Conservation (phyloP, 169 alveolate genomes). For the Hammondia hammondi region DNA sequence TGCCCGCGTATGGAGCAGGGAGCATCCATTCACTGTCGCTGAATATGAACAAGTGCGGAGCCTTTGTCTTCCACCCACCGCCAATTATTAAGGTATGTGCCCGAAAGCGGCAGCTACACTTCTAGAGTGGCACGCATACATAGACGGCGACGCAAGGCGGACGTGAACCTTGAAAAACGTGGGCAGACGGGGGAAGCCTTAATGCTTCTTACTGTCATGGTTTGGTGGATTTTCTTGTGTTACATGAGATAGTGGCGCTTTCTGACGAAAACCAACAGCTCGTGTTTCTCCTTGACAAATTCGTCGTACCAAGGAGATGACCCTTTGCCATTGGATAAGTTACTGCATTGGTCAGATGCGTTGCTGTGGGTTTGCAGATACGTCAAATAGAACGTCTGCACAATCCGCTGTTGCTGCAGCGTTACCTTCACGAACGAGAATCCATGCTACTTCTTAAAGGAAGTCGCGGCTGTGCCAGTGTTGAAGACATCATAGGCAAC, state of each 20-base stretch:
- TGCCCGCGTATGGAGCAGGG: conserved; percentile 20
- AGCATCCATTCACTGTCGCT: not conserved
- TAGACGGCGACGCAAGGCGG: no score
- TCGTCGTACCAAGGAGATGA: no score
- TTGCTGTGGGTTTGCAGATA: conserved; percentile 42
- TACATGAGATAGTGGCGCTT: no score
- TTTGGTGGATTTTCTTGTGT: no score
- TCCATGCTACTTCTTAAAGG: conserved; percentile 54
- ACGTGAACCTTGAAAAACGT: no score
- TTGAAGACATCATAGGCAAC: conserved; percentile 55
- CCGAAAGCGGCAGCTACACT: no score
- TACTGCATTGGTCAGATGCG: not conserved
- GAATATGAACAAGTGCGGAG: conserved; percentile 9
- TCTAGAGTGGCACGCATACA: no score
- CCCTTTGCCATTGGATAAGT: not conserved
- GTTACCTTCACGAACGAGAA: conserved; percentile 68
- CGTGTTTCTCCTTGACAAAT: no score
- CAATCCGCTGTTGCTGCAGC: conserved; percentile 53
- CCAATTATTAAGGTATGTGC: conserved; percentile 52
- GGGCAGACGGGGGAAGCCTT: no score
- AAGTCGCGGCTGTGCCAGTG: conserved; percentile 46
- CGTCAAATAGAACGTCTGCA: conserved; percentile 55
- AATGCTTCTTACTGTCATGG: no score
- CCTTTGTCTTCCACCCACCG: conserved; percentile 64
- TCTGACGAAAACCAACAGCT: no score